Evolutionary conservation across 768 basidiomycete species (phyloP).

Genomic region (Lanmaoa pseudosensibilis): DNA sequence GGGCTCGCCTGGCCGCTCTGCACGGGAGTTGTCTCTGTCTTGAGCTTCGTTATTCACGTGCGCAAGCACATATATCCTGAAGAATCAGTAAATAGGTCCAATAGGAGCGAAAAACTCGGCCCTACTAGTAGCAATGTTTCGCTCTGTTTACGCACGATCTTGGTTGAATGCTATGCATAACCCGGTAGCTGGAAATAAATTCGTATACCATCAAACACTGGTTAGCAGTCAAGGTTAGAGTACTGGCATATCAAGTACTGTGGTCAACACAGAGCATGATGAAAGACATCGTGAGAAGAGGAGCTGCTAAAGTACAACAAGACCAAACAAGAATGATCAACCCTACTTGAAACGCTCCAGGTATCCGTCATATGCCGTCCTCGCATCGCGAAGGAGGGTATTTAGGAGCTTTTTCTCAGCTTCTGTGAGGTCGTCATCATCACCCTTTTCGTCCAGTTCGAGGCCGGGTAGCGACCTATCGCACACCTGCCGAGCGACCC

Average conservation of each 20-base stretch:
- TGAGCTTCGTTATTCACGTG: background rate
- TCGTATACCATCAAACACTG: background rate
- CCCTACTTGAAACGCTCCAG: background rate
- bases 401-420: slow-evolving; percentile 5
- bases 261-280: background rate
- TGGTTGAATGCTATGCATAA: background rate
- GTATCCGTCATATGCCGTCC: slow-evolving; percentile 12
- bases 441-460: background rate
- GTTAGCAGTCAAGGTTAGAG: background rate
- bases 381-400: slow-evolving; percentile 21
- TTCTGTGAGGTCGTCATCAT: background rate
- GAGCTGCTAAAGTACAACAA: background rate
- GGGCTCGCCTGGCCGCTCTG: no score
- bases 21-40: no score
- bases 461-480: slow-evolving; percentile 5
- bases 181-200: background rate
- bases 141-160: background rate
- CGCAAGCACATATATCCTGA: background rate
- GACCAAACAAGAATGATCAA: background rate
- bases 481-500: slow-evolving; percentile 13
- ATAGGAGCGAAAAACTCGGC: background rate
- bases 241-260: background rate
- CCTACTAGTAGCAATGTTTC: background rate
- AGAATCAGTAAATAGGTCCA: background rate
- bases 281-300: no score